A percentile compares a stretch with the other conserved stretches of the same genome.
These are phyloP conservation scores for Elaeagnus macrophylla DNA, from an alignment of 306 rosid species.

Conservation along the genomic window DNA sequence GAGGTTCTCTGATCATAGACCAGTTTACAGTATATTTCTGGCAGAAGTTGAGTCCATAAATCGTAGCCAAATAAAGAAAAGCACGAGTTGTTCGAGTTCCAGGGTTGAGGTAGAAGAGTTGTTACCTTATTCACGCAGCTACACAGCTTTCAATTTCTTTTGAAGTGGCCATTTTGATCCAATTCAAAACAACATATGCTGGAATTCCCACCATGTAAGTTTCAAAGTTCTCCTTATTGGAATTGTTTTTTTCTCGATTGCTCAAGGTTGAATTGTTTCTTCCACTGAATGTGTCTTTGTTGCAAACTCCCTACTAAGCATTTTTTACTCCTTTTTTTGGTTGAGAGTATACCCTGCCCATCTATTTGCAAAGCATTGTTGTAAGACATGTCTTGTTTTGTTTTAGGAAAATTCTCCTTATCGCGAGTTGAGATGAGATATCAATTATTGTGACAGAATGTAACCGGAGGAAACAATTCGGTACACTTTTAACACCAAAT, in stretches of 20 bases:
- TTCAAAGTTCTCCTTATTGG: too few species aligned
- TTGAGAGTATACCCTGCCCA: constrained; percentile 20
- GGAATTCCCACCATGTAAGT: constrained; percentile 14
- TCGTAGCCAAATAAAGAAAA: constrained; percentile 58
- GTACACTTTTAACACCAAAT: too few species aligned
- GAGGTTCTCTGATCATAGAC: constrained; percentile 93
- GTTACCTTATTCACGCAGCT: constrained; percentile 55
- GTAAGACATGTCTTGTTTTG: constrained; percentile 24
- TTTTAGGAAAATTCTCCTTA: too few species aligned
- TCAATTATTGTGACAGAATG: too few species aligned
- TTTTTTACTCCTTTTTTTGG: constrained; percentile 18
- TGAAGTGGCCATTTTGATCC: constrained; percentile 30
- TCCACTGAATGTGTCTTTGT: too few species aligned
- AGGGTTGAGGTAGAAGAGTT: constrained; percentile 89
- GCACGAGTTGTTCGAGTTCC: constrained; percentile 78
- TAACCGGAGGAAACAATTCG: too few species aligned
- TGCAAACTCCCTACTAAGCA: neutral
- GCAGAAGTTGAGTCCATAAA: constrained; percentile 77
- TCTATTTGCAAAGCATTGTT: constrained; percentile 18
- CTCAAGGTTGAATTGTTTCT: neutral
- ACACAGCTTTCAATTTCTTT: constrained; percentile 42
- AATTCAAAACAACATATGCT: constrained; percentile 21
- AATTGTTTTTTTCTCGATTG: constrained; percentile 7
- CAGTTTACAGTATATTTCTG: constrained; percentile 67
- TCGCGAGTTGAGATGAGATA: too few species aligned